Evolutionary conservation across 2,329 filamentous ascomycete genomes (phyloP), one percentile per base, ranked within the genome.

Genomic region (Cadophora malorum): DNA sequence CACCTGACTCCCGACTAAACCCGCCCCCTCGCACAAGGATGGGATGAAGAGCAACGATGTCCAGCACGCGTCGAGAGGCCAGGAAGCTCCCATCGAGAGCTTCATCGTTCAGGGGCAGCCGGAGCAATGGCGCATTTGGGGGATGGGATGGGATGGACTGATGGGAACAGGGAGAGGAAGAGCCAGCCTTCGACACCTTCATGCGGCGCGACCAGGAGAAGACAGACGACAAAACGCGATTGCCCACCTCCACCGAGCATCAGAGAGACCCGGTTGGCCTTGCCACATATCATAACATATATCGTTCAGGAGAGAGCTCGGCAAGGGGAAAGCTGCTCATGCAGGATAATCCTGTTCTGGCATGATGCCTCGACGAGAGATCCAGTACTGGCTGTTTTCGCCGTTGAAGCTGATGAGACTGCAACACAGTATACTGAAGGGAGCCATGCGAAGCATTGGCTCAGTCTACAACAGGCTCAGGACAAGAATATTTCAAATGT

Each of bases 301-400:
- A 70, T 61, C 41, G 16, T 45, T 66, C 67, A 73, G 70, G 72
- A 74, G 70, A 72, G 67, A 62, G 12, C 16, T 19, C 52, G 69
- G 69, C 67, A 71, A 19, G 35, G 23, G 35, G 33, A 61, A 25
- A 74, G 71, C 72, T 72, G 74, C 72, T 75, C 71, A 77, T 77
- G 75, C 76, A 76, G 75, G 76, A 76, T 75, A 63, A 64, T 74
- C 75, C 72, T 68, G 21, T 76, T 76, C 69, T 73, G 72, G 75
- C 63, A 58, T 58, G 59, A 65, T 71, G 65, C 63, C 59, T 58
- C 58, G 62, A 65, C 55, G 63, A 67, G 67, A 71, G 71, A 67
- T 70, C 73, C 75, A 76, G 72, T 75, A 66, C 70, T 69, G 63
- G 66, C 65, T 62, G 58, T n/a, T 52, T 60, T 66, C 65, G 60